Evolutionary conservation across 768 basidiomycete species (phyloP).

Genomic region (Tricholomella constricta): DNA sequence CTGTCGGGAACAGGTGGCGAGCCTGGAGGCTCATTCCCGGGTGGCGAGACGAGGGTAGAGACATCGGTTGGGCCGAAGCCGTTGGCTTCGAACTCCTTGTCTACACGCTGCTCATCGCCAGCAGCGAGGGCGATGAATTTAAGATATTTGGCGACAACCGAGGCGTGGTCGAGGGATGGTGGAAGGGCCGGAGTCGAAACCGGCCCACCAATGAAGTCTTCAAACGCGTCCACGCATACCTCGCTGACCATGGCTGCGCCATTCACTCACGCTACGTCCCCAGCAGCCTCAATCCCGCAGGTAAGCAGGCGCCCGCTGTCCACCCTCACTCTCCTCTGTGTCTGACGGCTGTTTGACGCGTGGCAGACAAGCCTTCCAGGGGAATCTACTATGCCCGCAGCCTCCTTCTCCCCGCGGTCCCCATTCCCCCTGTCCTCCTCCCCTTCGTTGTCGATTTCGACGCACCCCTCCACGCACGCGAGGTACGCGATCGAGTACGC

Average conservation of each 20-base stretch:
- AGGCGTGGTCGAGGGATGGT: constrained; percentile 23
- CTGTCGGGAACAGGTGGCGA: constrained; percentile 16
- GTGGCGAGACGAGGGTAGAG: constrained; percentile 22
- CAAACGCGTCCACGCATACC: constrained; percentile 12
- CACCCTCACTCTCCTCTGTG: too few species aligned
- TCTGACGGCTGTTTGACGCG: too few species aligned
- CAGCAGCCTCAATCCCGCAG: too few species aligned
- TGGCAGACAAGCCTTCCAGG: background rate
- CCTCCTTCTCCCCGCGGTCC: background rate
- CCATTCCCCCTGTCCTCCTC: background rate
- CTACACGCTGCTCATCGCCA: constrained; percentile 2
- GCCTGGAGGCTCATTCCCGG: constrained; percentile 28
- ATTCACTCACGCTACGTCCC: too few species aligned
- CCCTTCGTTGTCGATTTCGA: background rate
- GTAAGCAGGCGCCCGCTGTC: too few species aligned
- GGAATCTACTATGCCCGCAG: background rate
- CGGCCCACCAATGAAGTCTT: background rate
- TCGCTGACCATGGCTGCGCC: background rate
- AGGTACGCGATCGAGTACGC: background rate
- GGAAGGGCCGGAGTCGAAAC: too few species aligned
- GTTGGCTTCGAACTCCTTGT: constrained; percentile 39
- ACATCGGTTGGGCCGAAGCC: constrained; percentile 46
- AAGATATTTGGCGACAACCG: constrained; percentile 29
- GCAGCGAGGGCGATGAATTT: constrained; percentile 7
- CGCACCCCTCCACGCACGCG: background rate